phyloP scores from a whole-genome alignment of 2,329 filamentous ascomycete species.

The Passalora sequoiae region DNA sequence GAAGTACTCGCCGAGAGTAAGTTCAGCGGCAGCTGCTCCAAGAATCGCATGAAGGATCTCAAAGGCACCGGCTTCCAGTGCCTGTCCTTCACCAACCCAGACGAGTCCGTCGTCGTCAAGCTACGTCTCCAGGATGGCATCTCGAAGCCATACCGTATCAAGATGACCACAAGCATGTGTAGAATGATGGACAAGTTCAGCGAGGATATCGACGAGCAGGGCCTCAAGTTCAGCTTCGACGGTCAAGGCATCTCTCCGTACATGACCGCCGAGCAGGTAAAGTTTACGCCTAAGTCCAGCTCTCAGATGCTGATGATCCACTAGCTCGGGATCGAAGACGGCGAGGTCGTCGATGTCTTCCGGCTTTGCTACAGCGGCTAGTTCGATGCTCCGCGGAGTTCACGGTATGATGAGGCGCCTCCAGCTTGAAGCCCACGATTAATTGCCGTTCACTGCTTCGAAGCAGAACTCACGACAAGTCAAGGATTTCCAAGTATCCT shows the following conservation, averaged over 20 bases:
- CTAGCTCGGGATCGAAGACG: neutral
- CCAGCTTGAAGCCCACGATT: too few species aligned
- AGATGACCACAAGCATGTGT: neutral
- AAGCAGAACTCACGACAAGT: too few species aligned
- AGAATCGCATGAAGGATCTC: neutral
- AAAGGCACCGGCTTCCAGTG: neutral
- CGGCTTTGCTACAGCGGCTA: too few species aligned
- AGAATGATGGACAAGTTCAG: neutral
- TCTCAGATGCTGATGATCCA: neutral
- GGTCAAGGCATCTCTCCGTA: neutral
- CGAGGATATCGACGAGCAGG: neutral
- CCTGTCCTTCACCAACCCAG: neutral
- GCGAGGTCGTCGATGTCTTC: neutral
- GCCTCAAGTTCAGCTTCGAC: neutral
- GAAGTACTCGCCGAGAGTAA: neutral
- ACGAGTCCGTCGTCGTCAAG: neutral
- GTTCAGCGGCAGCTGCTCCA: neutral
- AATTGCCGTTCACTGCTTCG: too few species aligned
- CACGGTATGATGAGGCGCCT: too few species aligned
- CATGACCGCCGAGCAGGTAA: too few species aligned
- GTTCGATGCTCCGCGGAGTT: too few species aligned
- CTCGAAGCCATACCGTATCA: neutral
- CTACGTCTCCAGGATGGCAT: neutral
- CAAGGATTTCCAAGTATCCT: neutral
- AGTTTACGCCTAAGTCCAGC: too few species aligned